phyloP scores from a whole-genome alignment of 768 basidiomycete genomes.

The Mycena galericulata region DNA sequence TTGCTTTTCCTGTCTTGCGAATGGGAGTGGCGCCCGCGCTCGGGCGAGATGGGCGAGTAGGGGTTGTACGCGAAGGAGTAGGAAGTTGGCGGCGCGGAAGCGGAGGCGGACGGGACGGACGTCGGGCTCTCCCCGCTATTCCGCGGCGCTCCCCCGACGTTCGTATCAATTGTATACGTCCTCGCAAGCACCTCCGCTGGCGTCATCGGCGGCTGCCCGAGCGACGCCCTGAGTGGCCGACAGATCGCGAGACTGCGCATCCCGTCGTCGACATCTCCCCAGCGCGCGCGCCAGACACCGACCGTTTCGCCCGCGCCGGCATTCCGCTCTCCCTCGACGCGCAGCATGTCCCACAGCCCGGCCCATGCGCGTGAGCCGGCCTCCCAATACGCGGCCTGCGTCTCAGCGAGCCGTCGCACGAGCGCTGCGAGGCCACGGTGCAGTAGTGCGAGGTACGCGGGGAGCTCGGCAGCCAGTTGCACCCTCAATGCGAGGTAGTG shows the following conservation, averaged over 20 bases:
- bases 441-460: slow-evolving; percentile 68
- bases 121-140: slow-evolving; percentile 9
- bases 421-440: slow-evolving; percentile 69
- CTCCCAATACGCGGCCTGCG: slow-evolving; percentile 73
- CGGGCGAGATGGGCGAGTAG: slow-evolving; percentile 17
- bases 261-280: slow-evolving; percentile 71
- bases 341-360: slow-evolving; percentile 88
- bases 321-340: slow-evolving; percentile 77
- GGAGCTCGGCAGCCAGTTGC: slow-evolving; percentile 79
- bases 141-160: too few species aligned
- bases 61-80: slow-evolving; percentile 15
- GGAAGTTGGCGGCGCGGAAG: slow-evolving; percentile 13
- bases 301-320: slow-evolving; percentile 77
- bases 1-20: neutral
- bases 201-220: slow-evolving; percentile 7
- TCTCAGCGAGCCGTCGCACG: slow-evolving; percentile 62
- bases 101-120: neutral
- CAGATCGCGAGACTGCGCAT: slow-evolving; percentile 51
- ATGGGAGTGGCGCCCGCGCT: neutral
- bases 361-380: slow-evolving; percentile 75
- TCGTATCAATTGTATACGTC: slow-evolving; percentile 9
- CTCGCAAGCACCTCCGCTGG: slow-evolving; percentile 25
- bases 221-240: slow-evolving; percentile 36
- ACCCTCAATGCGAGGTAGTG: too few species aligned
- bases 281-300: slow-evolving; percentile 77